Conservation (phyloP, 2,329 filamentous ascomycete genomes). For the Drechmeria coniospora region DNA sequence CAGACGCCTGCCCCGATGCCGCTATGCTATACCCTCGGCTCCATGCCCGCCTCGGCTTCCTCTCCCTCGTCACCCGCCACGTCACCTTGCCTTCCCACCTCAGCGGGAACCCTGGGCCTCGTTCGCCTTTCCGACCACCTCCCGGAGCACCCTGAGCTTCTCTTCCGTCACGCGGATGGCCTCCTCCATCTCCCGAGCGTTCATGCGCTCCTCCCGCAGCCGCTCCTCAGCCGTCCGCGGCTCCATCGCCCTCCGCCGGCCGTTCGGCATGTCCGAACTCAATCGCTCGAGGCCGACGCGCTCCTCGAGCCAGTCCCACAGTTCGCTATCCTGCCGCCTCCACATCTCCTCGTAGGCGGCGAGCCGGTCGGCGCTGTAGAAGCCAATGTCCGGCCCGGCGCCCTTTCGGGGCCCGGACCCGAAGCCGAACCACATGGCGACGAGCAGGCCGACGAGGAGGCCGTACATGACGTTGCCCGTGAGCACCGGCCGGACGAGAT, state of each 20-base stretch:
- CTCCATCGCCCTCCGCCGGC: conserved; percentile 33
- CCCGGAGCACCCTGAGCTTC: conserved; percentile 61
- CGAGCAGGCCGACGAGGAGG: conserved; percentile 55
- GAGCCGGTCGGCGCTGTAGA: conserved; percentile 44
- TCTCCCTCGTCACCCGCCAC: not conserved
- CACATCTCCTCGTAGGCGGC: conserved; percentile 89
- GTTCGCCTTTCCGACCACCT: conserved; percentile 42
- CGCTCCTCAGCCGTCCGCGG: conserved; percentile 44
- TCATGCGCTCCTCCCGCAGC: conserved; percentile 45
- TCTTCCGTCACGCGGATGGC: conserved; percentile 79
- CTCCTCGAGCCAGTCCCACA: conserved; percentile 91
- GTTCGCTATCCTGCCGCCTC: conserved; percentile 69
- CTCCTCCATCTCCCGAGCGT: conserved; percentile 58
- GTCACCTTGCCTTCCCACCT: too few relatives aligned
- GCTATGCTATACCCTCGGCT: too few relatives aligned
- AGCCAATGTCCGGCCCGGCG: conserved; percentile 15
- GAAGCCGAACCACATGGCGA: conserved; percentile 60
- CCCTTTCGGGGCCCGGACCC: conserved; percentile 28
- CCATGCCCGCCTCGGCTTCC: too few relatives aligned
- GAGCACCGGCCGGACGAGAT: conserved; percentile 55
- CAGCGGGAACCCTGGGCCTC: not conserved
- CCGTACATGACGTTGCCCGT: conserved; percentile 65
- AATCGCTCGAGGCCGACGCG: conserved; percentile 57
- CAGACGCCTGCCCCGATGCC: too few relatives aligned
- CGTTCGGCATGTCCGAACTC: conserved; percentile 16